Conservation (phyloP, 805 yeast genomes). For the Ogataea nonfermentans region DNA sequence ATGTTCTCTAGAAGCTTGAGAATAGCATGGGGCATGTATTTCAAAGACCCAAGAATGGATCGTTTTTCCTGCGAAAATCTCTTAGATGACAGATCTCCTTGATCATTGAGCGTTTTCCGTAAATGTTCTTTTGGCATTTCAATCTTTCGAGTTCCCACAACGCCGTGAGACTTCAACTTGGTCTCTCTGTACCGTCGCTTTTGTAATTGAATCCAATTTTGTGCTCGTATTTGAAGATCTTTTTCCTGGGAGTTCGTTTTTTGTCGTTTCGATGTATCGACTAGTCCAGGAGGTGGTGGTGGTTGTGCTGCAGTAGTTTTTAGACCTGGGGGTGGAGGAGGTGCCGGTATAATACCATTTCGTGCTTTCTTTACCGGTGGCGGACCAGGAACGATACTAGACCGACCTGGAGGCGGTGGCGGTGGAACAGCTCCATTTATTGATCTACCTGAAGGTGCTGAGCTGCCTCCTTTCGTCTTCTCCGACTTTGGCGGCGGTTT, state of each 20-base stretch:
- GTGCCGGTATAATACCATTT: constrained; percentile 28
- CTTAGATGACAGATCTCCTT: constrained; percentile 79
- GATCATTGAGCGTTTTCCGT: constrained; percentile 77
- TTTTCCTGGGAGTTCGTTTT: constrained; percentile 10
- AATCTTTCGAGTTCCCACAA: constrained; percentile 58
- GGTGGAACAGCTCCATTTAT: background rate
- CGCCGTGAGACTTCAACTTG: constrained; percentile 38
- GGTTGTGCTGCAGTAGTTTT: constrained; percentile 2
- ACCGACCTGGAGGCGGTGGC: constrained; percentile 12
- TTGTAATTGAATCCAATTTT: constrained; percentile 63
- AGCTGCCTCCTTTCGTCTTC: background rate
- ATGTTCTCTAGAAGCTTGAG: constrained; percentile 86
- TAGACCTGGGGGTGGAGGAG: constrained; percentile 36
- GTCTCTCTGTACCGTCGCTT: constrained; percentile 50
- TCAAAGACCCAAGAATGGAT: constrained; percentile 85
- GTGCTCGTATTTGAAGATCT: constrained; percentile 42
- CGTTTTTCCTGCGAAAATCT: constrained; percentile 81
- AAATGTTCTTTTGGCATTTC: constrained; percentile 95
- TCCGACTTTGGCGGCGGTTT: constrained; percentile 14
- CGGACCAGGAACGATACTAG: constrained; percentile 5
- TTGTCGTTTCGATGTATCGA: background rate
- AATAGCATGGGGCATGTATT: constrained; percentile 94
- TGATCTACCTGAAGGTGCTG: background rate
- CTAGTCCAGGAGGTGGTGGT: constrained; percentile 33
- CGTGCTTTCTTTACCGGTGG: constrained; percentile 23